These are phyloP conservation scores for Rhizophagus sp. DNA, from an alignment of 192 early-diverging fungal genomes.

Conservation along the genomic window DNA sequence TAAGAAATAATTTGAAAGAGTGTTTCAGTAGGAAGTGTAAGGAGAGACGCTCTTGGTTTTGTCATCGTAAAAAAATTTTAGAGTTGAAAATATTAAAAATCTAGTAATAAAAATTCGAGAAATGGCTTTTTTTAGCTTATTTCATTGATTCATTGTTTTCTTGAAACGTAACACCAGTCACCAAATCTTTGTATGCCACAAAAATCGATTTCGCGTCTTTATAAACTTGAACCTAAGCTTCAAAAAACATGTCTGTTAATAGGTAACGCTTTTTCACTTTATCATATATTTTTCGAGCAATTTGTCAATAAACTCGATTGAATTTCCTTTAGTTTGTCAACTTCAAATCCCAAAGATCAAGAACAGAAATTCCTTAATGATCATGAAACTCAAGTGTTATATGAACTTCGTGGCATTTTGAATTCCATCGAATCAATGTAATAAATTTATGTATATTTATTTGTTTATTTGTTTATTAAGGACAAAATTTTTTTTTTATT, in stretches of 20 bases:
- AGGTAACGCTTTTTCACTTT: neutral
- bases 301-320: neutral
- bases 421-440: neutral
- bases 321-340: neutral
- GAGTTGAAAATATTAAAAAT: no score
- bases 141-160: no score
- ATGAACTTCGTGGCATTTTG: conserved; percentile 12
- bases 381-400: conserved; percentile 9
- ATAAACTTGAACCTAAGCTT: no score
- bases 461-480: no score
- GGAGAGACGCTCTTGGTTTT: conserved; percentile 1
- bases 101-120: no score
- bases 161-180: no score
- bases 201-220: no score
- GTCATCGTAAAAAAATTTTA: neutral
- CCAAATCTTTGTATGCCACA: no score
- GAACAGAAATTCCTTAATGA: neutral
- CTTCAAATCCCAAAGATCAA: neutral
- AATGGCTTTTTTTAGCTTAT: no score
- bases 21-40: conserved; percentile 18
- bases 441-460: neutral
- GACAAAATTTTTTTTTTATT: no score
- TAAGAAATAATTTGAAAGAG: conserved; percentile 9
- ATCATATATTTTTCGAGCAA: neutral
- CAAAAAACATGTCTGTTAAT: neutral